These are phyloP conservation scores for Micromonas pusilla DNA, from an alignment of 139 green algal genomes.

Conservation along the genomic window DNA sequence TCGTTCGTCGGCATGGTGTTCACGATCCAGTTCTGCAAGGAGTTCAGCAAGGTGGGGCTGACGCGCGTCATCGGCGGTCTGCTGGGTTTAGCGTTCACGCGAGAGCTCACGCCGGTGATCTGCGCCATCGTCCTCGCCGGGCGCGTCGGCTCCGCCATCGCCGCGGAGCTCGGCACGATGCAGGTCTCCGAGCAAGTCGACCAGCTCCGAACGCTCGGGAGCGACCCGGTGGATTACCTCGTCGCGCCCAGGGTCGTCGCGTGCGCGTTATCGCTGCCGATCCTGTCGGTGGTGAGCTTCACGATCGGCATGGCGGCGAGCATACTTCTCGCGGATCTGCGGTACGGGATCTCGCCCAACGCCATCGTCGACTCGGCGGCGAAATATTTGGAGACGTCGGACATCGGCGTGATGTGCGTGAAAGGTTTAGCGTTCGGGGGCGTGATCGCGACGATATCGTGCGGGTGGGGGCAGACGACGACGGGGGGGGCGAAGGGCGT, in stretches of 20 bases:
- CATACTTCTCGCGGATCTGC: conserved; percentile 81
- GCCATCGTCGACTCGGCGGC: conserved; percentile 88
- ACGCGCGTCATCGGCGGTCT: conserved; percentile 93
- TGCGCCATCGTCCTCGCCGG: conserved; percentile 97
- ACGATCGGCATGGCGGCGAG: conserved; percentile 83
- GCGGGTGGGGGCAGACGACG: conserved; percentile 95
- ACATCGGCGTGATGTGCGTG: conserved; percentile 79
- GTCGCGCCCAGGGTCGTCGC: conserved; percentile 78
- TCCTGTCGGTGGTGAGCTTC: conserved; percentile 96
- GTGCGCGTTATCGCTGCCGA: conserved; percentile 23
- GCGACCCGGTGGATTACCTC: conserved; percentile 96
- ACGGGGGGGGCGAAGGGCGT: conserved; percentile 96
- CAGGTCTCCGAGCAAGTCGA: conserved; percentile 94
- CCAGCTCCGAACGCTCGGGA: conserved; percentile 85
- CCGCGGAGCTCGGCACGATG: conserved; percentile 98
- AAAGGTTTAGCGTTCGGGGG: conserved; percentile 81
- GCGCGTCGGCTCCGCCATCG: conserved; percentile 88
- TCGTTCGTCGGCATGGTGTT: conserved; percentile 99
- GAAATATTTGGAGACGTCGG: conserved; percentile 55
- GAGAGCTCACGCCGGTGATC: conserved; percentile 94
- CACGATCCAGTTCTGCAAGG: conserved; percentile 94
- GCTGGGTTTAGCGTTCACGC: conserved; percentile 80
- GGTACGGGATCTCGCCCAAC: conserved; percentile 87
- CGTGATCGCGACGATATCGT: conserved; percentile 72
- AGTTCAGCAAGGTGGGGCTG: conserved; percentile 75